Evolutionary conservation across 345 rosid species (phyloP).

Genomic region (Lumnitzera littorea): DNA sequence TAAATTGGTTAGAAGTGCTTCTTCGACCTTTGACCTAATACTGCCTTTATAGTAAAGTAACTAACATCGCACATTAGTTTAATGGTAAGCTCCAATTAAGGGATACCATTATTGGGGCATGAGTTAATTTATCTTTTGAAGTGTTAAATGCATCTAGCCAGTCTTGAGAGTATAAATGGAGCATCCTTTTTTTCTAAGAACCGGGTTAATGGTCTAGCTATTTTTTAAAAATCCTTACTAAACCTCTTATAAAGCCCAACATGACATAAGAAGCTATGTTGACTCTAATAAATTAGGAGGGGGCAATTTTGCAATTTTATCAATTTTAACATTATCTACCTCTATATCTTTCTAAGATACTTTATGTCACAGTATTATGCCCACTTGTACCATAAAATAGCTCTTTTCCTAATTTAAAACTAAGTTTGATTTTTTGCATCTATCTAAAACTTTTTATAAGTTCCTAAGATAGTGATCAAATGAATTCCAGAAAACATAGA

Average conservation of each 20-base stretch:
- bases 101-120: not conserved
- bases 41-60: not conserved
- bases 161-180: not conserved
- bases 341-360: not conserved
- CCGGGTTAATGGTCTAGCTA: not conserved
- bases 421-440: not conserved
- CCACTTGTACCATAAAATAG: not conserved
- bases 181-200: not conserved
- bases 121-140: no score
- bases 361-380: not conserved
- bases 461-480: not conserved
- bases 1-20: not conserved
- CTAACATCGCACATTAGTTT: not conserved
- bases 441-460: not conserved
- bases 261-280: not conserved
- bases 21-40: not conserved
- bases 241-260: not conserved
- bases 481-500: not conserved
- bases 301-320: not conserved
- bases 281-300: not conserved
- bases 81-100: not conserved
- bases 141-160: no score
- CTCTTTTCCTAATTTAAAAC: not conserved
- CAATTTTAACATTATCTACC: not conserved
- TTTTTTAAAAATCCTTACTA: not conserved